These are phyloP conservation scores for Effrenium voratum DNA, from an alignment of 73 alveolate genomes.

Conservation along the genomic window DNA sequence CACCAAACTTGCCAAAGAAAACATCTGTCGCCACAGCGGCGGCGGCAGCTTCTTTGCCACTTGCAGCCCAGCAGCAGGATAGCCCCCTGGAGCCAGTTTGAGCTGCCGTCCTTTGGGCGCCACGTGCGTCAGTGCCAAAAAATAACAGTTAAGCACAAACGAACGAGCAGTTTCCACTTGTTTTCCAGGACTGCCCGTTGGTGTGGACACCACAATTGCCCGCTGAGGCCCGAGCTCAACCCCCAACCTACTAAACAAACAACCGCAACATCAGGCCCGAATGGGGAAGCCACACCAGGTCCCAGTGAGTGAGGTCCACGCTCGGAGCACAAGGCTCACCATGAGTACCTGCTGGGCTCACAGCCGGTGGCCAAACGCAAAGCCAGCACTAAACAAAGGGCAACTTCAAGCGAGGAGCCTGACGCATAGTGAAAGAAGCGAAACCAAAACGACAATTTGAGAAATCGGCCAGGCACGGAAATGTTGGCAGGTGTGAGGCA, in stretches of 20 bases:
- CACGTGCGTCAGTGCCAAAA: background rate
- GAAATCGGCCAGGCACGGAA: too few relatives aligned
- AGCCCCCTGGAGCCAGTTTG: constrained; percentile 9
- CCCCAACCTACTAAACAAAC: background rate
- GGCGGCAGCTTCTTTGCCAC: too few relatives aligned
- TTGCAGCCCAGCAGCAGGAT: background rate
- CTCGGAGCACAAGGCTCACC: constrained; percentile 14
- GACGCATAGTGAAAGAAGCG: too few relatives aligned
- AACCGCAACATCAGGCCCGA: background rate
- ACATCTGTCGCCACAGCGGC: too few relatives aligned
- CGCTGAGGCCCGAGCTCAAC: background rate
- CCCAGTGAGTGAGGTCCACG: background rate
- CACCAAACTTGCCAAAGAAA: too few relatives aligned
- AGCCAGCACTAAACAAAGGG: too few relatives aligned
- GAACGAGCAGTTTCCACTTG: background rate
- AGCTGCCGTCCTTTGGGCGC: background rate
- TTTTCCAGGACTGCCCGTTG: background rate
- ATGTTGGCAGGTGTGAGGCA: too few relatives aligned
- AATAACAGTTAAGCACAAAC: background rate
- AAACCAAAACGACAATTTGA: too few relatives aligned
- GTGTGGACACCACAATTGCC: background rate
- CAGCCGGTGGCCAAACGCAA: too few relatives aligned
- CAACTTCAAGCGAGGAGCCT: too few relatives aligned
- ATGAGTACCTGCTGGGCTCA: constrained; percentile 28
- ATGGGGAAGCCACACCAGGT: background rate